Percentiles rank a stretch among this genome's conserved stretches.
These are phyloP conservation scores for Solanum hybrid DNA, from an alignment of 305 asterid species.

Conservation along the genomic window DNA sequence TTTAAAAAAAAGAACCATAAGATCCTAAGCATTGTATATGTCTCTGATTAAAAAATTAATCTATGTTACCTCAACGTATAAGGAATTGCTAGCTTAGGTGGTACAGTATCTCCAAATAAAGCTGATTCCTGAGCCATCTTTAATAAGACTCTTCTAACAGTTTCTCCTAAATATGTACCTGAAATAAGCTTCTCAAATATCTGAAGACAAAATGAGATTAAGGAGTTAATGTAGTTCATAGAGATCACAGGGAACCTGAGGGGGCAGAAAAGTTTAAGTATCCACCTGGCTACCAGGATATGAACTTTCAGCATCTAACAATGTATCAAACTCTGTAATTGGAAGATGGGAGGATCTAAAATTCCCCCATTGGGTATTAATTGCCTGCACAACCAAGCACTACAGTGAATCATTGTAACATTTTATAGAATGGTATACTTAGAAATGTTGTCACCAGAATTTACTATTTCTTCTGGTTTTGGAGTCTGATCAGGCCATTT, in stretches of 20 bases:
- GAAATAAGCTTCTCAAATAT: constrained; percentile 67
- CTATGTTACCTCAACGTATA: constrained; percentile 38
- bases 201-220: constrained; percentile 31
- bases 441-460: background rate
- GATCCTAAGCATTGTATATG: background rate
- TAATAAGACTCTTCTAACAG: constrained; percentile 52
- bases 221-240: background rate
- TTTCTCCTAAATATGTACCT: constrained; percentile 68
- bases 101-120: constrained; percentile 51
- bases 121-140: constrained; percentile 58
- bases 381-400: constrained; percentile 32
- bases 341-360: constrained; percentile 60
- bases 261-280: background rate
- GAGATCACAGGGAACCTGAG: background rate
- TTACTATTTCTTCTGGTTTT: constrained; percentile 45
- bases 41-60: background rate
- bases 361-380: constrained; percentile 65
- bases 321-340: constrained; percentile 47
- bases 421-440: background rate
- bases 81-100: constrained; percentile 47
- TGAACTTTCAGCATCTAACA: constrained; percentile 47
- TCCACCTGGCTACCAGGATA: constrained; percentile 46
- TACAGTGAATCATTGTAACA: background rate
- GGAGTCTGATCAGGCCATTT: constrained; percentile 23
- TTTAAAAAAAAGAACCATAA: background rate